These are phyloP conservation scores for Phaeodactylum tricornutum DNA, from an alignment of 108 stramenopile species.

Conservation along the genomic window DNA sequence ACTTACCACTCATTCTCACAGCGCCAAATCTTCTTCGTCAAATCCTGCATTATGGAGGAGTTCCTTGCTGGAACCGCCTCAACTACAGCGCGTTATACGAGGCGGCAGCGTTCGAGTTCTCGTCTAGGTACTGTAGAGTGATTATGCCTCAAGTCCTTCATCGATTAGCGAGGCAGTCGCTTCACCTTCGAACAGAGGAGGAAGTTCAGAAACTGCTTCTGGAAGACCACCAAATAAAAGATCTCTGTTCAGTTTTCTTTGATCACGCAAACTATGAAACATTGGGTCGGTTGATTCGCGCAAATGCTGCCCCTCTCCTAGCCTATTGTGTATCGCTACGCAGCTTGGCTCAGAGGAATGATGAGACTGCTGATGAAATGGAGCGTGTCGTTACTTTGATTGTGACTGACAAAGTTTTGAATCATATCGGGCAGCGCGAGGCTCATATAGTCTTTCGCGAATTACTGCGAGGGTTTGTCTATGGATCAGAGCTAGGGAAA, in stretches of 20 bases:
- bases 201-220: too few species aligned
- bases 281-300: neutral
- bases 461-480: too few species aligned
- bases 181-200: too few species aligned
- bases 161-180: too few species aligned
- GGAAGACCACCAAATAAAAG: neutral
- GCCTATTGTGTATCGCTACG: neutral
- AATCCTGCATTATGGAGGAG: neutral
- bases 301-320: neutral
- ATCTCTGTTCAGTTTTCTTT: neutral
- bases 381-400: neutral
- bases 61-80: too few species aligned
- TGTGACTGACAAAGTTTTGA: neutral
- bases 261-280: conserved; percentile 2
- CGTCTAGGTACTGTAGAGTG: too few species aligned
- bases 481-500: too few species aligned
- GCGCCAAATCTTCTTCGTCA: conserved; percentile 25
- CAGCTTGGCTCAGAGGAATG: neutral
- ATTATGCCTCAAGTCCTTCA: too few species aligned
- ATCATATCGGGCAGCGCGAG: too few species aligned
- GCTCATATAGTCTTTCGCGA: too few species aligned
- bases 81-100: too few species aligned
- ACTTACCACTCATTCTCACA: conserved; percentile 40
- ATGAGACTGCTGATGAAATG: neutral
- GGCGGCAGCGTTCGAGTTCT: too few species aligned